Evolutionary conservation across 768 basidiomycete species (phyloP).

Genomic region (Lentinula detonsa): DNA sequence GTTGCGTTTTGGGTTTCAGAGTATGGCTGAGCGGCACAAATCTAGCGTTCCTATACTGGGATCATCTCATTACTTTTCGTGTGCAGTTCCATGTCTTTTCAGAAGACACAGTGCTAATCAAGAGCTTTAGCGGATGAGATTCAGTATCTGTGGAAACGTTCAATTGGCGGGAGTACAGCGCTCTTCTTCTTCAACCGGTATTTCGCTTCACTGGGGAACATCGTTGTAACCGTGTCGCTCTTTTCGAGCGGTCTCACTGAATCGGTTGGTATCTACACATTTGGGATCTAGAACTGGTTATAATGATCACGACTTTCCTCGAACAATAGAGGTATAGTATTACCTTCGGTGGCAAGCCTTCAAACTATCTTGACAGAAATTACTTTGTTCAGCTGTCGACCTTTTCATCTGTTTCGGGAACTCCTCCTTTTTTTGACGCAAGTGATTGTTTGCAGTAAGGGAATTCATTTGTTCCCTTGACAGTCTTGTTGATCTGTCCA

Average conservation of each 20-base stretch:
- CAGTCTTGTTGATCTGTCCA: neutral
- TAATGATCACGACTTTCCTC: neutral
- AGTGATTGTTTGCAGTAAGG: constrained; percentile 5
- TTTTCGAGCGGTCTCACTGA: neutral
- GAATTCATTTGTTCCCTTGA: neutral
- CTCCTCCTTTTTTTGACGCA: constrained; percentile 3
- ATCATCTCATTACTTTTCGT: constrained; percentile 2
- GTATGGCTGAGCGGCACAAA: neutral
- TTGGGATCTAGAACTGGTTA: neutral
- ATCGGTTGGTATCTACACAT: neutral
- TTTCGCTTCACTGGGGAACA: neutral
- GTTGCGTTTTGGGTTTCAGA: neutral
- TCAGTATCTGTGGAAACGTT: constrained; percentile 6
- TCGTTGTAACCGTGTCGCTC: constrained; percentile 2
- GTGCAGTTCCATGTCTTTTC: neutral
- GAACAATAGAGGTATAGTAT: neutral
- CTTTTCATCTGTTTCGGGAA: constrained; percentile 1
- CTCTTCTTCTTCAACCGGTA: constrained; percentile 7
- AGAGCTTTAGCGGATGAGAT: neutral
- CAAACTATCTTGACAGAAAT: neutral
- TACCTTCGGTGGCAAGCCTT: neutral
- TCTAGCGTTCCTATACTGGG: constrained; percentile 4
- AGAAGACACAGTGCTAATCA: neutral
- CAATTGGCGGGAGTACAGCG: neutral
- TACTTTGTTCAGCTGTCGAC: neutral